phyloP scores from a whole-genome alignment of 108 stramenopile species.

The Cyclotella sp. region DNA sequence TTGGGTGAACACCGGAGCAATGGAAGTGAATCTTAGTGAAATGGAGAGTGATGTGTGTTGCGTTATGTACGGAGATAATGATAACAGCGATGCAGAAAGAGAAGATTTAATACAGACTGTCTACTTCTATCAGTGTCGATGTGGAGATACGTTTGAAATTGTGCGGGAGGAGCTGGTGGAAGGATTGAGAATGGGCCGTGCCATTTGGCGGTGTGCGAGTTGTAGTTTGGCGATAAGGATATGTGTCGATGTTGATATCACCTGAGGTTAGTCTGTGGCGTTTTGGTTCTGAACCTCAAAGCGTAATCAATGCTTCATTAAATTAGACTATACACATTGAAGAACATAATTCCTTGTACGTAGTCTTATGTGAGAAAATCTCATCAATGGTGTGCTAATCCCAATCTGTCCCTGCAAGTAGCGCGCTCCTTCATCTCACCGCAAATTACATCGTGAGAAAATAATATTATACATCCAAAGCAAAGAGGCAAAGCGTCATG shows the following conservation, averaged over 20 bases:
- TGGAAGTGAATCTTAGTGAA: conserved; percentile 56
- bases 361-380: too few relatives aligned
- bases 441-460: too few relatives aligned
- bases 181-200: background rate
- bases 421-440: too few relatives aligned
- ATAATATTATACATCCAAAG: too few relatives aligned
- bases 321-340: too few relatives aligned
- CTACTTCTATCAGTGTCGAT: conserved; percentile 70
- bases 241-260: conserved; percentile 20
- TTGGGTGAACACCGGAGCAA: conserved; percentile 45
- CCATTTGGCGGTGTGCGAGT: conserved; percentile 49
- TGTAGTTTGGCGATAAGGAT: conserved; percentile 47
- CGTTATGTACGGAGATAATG: conserved; percentile 36
- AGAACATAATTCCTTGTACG: too few relatives aligned
- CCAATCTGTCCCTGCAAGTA: too few relatives aligned
- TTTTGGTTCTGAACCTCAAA: too few relatives aligned
- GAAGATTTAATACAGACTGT: conserved; percentile 49
- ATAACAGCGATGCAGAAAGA: background rate
- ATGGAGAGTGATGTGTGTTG: conserved; percentile 55
- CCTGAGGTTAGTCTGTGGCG: too few relatives aligned
- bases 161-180: background rate
- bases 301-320: too few relatives aligned
- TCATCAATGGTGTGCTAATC: too few relatives aligned
- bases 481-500: too few relatives aligned
- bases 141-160: conserved; percentile 63